Percentiles rank a stretch among this genome's conserved stretches.
Conservation (phyloP, 129 eudicot species). For the Arctium lappa region DNA sequence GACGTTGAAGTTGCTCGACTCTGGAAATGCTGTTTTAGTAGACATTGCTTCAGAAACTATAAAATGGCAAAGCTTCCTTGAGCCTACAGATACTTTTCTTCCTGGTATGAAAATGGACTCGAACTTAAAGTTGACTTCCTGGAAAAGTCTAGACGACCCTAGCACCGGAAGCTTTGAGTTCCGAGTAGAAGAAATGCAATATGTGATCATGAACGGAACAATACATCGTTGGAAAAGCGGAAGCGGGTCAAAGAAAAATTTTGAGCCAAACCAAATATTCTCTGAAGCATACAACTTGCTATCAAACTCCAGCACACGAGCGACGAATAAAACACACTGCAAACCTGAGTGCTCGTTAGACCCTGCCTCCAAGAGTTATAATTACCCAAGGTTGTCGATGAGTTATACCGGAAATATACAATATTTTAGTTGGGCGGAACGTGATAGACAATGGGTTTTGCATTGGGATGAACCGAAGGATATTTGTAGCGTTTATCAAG, state of each 20-base stretch:
- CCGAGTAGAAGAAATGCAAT: neutral
- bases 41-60: neutral
- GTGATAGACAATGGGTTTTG: neutral
- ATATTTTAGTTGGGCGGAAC: neutral
- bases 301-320: neutral
- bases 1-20: slow-evolving; percentile 31
- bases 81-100: slow-evolving; percentile 55
- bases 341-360: too few species aligned
- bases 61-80: slow-evolving; percentile 49
- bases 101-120: slow-evolving; percentile 42
- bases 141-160: slow-evolving; percentile 54
- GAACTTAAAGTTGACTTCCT: slow-evolving; percentile 33
- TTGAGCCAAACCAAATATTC: slow-evolving; percentile 5
- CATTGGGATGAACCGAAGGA: slow-evolving; percentile 30
- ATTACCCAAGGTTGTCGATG: slow-evolving; percentile 26
- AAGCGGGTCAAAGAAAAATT: neutral
- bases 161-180: slow-evolving; percentile 38
- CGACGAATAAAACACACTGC: neutral
- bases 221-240: slow-evolving; percentile 2
- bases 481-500: slow-evolving; percentile 1
- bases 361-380: neutral
- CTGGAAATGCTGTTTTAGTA: slow-evolving; percentile 42
- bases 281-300: neutral
- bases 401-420: slow-evolving; percentile 21
- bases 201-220: neutral